phyloP scores from a whole-genome alignment of 768 basidiomycete species.

The Tylopilus subfusipes region DNA sequence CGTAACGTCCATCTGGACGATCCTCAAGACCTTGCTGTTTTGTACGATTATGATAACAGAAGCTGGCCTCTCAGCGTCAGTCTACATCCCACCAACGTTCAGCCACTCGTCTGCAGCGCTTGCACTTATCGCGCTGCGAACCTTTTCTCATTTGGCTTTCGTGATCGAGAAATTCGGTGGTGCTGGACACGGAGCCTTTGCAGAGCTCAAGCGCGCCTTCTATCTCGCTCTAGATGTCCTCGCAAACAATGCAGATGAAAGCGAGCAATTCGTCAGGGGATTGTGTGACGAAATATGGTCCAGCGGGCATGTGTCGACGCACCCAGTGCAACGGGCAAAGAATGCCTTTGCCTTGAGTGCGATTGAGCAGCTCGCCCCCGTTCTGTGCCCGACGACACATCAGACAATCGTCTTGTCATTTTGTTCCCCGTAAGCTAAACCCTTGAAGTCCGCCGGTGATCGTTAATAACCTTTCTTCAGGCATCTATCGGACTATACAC shows the following conservation, averaged over 20 bases:
- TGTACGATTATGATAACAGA: slow-evolving; percentile 67
- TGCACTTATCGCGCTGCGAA: slow-evolving; percentile 51
- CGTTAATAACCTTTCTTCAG: slow-evolving; percentile 33
- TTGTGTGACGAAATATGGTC: slow-evolving; percentile 33
- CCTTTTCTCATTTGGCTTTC: slow-evolving; percentile 67
- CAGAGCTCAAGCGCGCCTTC: slow-evolving; percentile 70
- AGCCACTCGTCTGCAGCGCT: slow-evolving; percentile 43
- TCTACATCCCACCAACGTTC: slow-evolving; percentile 46
- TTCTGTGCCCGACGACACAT: slow-evolving; percentile 51
- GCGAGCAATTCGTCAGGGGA: slow-evolving; percentile 37
- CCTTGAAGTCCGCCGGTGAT: background rate
- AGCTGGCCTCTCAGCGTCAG: slow-evolving; percentile 50
- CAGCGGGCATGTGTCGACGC: slow-evolving; percentile 20
- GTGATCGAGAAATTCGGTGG: slow-evolving; percentile 81
- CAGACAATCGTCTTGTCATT: slow-evolving; percentile 55
- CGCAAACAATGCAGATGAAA: slow-evolving; percentile 37
- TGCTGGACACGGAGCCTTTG: slow-evolving; percentile 50
- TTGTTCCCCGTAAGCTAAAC: slow-evolving; percentile 57
- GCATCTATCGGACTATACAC: slow-evolving; percentile 50
- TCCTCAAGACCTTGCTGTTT: slow-evolving; percentile 76
- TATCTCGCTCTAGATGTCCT: slow-evolving; percentile 78
- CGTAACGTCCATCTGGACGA: slow-evolving; percentile 55
- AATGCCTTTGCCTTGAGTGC: slow-evolving; percentile 66
- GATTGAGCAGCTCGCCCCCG: slow-evolving; percentile 73
- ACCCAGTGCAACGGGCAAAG: slow-evolving; percentile 33